Evolutionary conservation across 495 filamentous ascomycete species (phyloP).

Genomic region (Lentithecium fluviatile): DNA sequence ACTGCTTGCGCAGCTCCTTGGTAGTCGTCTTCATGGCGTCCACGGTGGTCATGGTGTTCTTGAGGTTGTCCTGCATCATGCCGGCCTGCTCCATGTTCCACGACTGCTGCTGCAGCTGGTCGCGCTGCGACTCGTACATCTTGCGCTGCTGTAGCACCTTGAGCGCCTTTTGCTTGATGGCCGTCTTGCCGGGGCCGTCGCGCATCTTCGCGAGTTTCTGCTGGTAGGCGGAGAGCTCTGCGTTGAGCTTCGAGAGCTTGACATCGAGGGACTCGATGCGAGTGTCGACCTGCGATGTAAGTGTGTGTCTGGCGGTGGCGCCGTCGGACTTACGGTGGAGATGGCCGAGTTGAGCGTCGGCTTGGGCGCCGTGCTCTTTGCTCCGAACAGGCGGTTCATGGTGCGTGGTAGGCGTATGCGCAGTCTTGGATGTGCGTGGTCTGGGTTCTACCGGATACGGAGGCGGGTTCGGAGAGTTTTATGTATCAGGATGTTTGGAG

Average conservation of each 20-base stretch:
- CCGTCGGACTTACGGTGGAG: slow-evolving; percentile 58
- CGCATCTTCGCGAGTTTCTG: slow-evolving; percentile 88
- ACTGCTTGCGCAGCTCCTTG: slow-evolving; percentile 90
- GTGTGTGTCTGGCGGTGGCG: slow-evolving; percentile 23
- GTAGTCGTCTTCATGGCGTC: slow-evolving; percentile 97
- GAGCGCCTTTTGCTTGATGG: slow-evolving; percentile 89
- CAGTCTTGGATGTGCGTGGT: neutral
- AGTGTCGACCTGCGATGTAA: slow-evolving; percentile 63
- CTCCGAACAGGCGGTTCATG: slow-evolving; percentile 97
- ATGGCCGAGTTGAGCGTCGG: slow-evolving; percentile 87
- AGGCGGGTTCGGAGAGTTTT: no score
- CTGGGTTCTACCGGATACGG: neutral
- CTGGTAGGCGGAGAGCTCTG: slow-evolving; percentile 87
- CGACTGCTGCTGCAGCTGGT: slow-evolving; percentile 89
- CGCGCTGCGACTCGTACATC: slow-evolving; percentile 90
- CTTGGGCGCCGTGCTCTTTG: slow-evolving; percentile 84
- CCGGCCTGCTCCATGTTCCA: slow-evolving; percentile 99
- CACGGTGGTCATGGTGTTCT: slow-evolving; percentile 97
- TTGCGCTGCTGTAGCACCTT: slow-evolving; percentile 96
- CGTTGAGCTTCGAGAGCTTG: slow-evolving; percentile 87
- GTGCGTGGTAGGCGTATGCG: slow-evolving; percentile 22
- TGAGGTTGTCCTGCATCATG: slow-evolving; percentile 99
- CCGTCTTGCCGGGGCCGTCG: slow-evolving; percentile 90
- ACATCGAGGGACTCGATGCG: slow-evolving; percentile 90
- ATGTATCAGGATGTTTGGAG: no score